phyloP scores from a whole-genome alignment of 2,329 filamentous ascomycete species.

The Cladosporium sp. region DNA sequence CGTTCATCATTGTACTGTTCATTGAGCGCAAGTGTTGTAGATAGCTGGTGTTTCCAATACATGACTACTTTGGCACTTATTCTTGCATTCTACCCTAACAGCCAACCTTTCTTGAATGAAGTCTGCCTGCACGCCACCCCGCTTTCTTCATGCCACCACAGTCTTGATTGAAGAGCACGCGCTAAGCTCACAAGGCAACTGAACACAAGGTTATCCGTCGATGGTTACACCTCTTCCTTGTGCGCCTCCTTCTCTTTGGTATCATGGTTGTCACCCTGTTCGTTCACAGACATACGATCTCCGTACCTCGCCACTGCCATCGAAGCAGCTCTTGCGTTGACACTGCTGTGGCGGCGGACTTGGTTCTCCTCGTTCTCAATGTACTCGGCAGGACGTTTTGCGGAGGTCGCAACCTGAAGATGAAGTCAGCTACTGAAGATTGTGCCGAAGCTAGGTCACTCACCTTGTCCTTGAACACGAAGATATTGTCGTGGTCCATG shows the following conservation, averaged over 20 bases:
- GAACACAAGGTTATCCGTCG: background rate
- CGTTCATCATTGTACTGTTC: background rate
- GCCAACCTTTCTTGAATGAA: background rate
- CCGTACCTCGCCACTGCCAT: slow-evolving; percentile 26
- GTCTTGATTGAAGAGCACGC: background rate
- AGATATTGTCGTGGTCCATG: slow-evolving; percentile 36
- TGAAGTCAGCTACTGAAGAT: background rate
- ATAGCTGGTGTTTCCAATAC: background rate
- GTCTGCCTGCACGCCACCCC: background rate
- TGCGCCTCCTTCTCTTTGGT: slow-evolving; percentile 12
- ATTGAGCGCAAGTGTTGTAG: background rate
- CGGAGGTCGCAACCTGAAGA: slow-evolving; percentile 40
- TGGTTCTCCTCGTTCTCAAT: slow-evolving; percentile 50
- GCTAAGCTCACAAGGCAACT: background rate
- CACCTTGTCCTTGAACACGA: slow-evolving; percentile 53
- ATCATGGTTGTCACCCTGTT: background rate
- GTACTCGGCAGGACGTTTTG: slow-evolving; percentile 51
- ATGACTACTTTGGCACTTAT: background rate
- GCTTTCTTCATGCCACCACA: background rate
- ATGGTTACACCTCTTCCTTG: slow-evolving; percentile 5
- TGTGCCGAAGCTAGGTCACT: background rate
- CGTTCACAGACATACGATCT: slow-evolving; percentile 17
- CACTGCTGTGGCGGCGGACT: slow-evolving; percentile 40
- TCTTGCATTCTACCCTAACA: background rate
- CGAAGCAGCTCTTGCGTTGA: slow-evolving; percentile 34